These are phyloP conservation scores for Metschnikowia similis DNA, from an alignment of 805 yeast species.

Conservation along the genomic window DNA sequence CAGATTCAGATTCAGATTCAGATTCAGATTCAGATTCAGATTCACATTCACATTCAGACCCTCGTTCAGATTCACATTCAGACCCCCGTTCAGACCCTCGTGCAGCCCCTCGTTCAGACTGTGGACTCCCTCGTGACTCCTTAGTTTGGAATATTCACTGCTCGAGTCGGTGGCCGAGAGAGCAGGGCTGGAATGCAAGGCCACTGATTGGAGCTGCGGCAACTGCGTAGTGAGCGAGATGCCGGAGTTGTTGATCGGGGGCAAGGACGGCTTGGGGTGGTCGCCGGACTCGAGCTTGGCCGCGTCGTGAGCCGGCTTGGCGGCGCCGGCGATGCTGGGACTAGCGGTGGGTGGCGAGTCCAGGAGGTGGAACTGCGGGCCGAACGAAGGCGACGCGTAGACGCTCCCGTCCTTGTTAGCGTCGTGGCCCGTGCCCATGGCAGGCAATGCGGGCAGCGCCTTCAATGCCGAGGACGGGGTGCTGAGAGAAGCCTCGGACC, in stretches of 20 bases:
- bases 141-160: background rate
- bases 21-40: too few species aligned
- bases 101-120: background rate
- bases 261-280: constrained; percentile 15
- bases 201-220: constrained; percentile 21
- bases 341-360: constrained; percentile 4
- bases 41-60: too few species aligned
- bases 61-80: too few species aligned
- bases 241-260: constrained; percentile 21
- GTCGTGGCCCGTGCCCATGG: constrained; percentile 18
- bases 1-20: background rate
- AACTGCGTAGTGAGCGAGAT: constrained; percentile 12
- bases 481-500: constrained; percentile 18
- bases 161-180: background rate
- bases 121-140: background rate
- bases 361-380: constrained; percentile 37
- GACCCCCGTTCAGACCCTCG: too few species aligned
- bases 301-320: background rate
- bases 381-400: constrained; percentile 42
- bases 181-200: background rate
- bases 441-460: constrained; percentile 30
- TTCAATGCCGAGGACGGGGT: constrained; percentile 37
- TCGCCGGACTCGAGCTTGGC: constrained; percentile 7
- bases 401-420: constrained; percentile 8
- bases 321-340: background rate